Evolutionary conservation across 2,329 filamentous ascomycete genomes (phyloP).

Genomic region (Colletotrichum gigasporum): DNA sequence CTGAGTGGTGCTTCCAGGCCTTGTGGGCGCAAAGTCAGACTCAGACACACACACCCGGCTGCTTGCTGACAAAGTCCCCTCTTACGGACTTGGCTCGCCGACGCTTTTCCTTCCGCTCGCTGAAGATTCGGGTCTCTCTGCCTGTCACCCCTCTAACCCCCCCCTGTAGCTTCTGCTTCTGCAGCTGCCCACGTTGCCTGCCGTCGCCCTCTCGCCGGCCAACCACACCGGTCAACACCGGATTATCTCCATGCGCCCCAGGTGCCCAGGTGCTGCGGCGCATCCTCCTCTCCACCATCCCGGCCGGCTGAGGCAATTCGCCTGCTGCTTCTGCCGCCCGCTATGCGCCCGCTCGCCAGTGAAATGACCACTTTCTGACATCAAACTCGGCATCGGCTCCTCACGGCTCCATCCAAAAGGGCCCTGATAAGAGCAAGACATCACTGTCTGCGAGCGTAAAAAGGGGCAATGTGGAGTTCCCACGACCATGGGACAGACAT

Average conservation of each 20-base stretch:
- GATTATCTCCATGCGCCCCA: conserved; percentile 21
- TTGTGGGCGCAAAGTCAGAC: conserved; percentile 8
- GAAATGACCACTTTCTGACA: conserved; percentile 31
- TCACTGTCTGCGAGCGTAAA: conserved; percentile 13
- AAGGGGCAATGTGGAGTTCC: conserved; percentile 40
- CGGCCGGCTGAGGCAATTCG: conserved; percentile 26
- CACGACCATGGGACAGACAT: conserved; percentile 37
- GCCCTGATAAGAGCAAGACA: conserved; percentile 28
- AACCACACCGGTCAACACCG: conserved; percentile 14
- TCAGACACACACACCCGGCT: background rate
- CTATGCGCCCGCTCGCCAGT: conserved; percentile 17
- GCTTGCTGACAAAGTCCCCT: conserved; percentile 24
- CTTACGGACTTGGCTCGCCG: conserved; percentile 12
- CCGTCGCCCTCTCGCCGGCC: conserved; percentile 2
- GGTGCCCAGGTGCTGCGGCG: conserved; percentile 12
- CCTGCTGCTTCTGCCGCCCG: conserved; percentile 1
- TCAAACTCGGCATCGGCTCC: conserved; percentile 21
- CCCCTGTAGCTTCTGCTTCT: too few species aligned
- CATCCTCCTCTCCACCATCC: conserved; percentile 19
- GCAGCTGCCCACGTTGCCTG: conserved; percentile 15
- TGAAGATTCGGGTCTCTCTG: conserved; percentile 22
- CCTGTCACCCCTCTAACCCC: too few species aligned
- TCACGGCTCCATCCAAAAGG: conserved; percentile 27
- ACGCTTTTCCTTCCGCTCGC: conserved; percentile 3
- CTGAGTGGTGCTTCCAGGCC: too few species aligned